phyloP scores from a whole-genome alignment of 1,139 yeast species.

The Blastobotrys serpentis region DNA sequence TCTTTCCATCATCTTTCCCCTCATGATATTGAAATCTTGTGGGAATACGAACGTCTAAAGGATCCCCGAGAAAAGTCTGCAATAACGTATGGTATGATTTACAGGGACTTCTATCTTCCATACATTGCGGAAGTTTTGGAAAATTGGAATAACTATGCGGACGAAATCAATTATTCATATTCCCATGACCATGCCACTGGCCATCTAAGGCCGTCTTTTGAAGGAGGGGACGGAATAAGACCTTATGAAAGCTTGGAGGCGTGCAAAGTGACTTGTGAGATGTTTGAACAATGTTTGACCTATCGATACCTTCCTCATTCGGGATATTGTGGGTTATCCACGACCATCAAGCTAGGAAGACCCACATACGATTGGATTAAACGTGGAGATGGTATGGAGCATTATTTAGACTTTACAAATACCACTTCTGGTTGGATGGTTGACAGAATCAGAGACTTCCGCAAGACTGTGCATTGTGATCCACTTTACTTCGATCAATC shows the following conservation, averaged over 20 bases:
- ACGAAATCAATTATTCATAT: slow-evolving; percentile 16
- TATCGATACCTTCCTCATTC: slow-evolving; percentile 29
- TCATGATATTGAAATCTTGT: slow-evolving; percentile 37
- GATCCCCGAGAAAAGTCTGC: slow-evolving; percentile 24
- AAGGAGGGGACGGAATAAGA: slow-evolving; percentile 20
- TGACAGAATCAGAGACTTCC: slow-evolving; percentile 33
- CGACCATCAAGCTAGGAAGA: slow-evolving; percentile 22
- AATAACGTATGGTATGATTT: slow-evolving; percentile 35
- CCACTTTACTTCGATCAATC: slow-evolving; percentile 15
- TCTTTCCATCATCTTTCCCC: slow-evolving; percentile 39
- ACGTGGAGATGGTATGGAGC: slow-evolving; percentile 13
- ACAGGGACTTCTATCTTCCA: slow-evolving; percentile 38
- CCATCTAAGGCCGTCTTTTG: slow-evolving; percentile 15
- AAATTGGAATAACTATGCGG: slow-evolving; percentile 34
- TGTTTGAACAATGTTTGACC: slow-evolving; percentile 25
- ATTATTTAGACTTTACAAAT: slow-evolving; percentile 9
- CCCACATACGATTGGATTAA: slow-evolving; percentile 20
- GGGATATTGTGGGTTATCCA: slow-evolving; percentile 25
- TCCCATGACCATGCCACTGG: slow-evolving; percentile 18
- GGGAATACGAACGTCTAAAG: slow-evolving; percentile 38
- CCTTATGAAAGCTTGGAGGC: slow-evolving; percentile 27
- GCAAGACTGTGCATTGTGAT: slow-evolving; percentile 29
- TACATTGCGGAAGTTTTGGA: slow-evolving; percentile 28
- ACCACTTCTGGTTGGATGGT: slow-evolving; percentile 32
- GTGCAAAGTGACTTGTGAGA: slow-evolving; percentile 31